Percentiles rank a stretch among this genome's conserved stretches.
phyloP scores from a whole-genome alignment of 345 rosid genomes.

The Salix purpurea region DNA sequence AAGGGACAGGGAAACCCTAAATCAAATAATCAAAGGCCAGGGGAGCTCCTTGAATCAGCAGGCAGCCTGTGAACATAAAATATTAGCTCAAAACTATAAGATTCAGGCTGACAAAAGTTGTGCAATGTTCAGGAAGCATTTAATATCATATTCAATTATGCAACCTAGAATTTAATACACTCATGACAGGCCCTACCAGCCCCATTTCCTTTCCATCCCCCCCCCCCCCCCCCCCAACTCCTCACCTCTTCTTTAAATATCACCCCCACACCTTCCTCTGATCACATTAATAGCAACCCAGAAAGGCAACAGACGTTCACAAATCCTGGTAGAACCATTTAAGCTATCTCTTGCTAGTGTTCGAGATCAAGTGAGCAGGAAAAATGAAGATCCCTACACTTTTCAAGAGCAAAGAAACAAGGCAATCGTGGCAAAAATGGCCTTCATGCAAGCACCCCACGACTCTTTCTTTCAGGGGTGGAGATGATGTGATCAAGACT shows the following conservation, averaged over 20 bases:
- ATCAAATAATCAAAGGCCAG: not conserved
- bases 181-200: constrained; percentile 21
- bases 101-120: not conserved
- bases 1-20: not conserved
- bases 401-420: constrained; percentile 33
- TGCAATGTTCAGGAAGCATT: not conserved
- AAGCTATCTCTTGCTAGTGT: not conserved
- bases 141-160: constrained; percentile 23
- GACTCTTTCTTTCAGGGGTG: constrained; percentile 57
- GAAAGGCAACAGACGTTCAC: too few relatives aligned
- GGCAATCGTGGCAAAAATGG: constrained; percentile 37
- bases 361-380: constrained; percentile 11
- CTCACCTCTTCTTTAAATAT: constrained; percentile 29
- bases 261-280: constrained; percentile 17
- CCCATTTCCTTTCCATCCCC: not conserved
- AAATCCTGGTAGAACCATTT: not conserved
- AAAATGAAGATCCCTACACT: constrained; percentile 47
- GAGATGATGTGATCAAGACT: constrained; percentile 58
- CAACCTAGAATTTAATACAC: constrained; percentile 26
- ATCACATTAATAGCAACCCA: constrained; percentile 23
- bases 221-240: not conserved
- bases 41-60: not conserved
- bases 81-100: not conserved
- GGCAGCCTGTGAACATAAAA: not conserved
- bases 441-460: constrained; percentile 53